Evolutionary conservation across 768 basidiomycete species (phyloP), one percentile per base, ranked within the genome.

Genomic region (Xerocomus spinulosus): DNA sequence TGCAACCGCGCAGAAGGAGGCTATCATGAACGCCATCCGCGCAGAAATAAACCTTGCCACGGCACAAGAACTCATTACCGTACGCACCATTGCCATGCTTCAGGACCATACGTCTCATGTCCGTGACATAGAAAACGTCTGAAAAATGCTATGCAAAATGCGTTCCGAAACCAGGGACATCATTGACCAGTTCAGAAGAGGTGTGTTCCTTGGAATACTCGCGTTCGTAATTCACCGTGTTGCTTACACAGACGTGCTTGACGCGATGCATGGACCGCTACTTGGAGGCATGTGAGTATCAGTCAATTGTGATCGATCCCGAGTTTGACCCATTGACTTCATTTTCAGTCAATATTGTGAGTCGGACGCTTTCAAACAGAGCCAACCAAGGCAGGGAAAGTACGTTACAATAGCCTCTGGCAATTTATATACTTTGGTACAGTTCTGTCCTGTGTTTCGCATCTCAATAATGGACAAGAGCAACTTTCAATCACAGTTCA

Each of bases 11-110:
- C 68, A 72, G 41, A 71, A 71, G 48, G 70, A 75, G 36, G 68
- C 68, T 20, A 50, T 80, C 46, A 85, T 87, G 81, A 74, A 75
- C 43, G 72, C 75, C 35, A 77, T 92, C 41, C 77, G 79, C 29
- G 75, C 75, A 35, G 87, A 92, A 69, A 71, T 92, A 49, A 84
- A 79, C 6, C 70, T 87, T 12, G 75, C 78, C 1, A 87, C 86
- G 48, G 89, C 85, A 0, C 88, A 92, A 61, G 85, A 88, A 55
- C 80, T 92, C 41, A 83, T 92, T 64, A 84, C 81, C 50, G 89
- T 88, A 63, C 38, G 50, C 18, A 30, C 34, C 21, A 13, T n/a
- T n/a, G 10, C 15, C 17, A 5, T 47, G 15, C 6, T 23, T 28
- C 6, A 3, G 5, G 7, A 20, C 12, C 9, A 25, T 17, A 24